Base-by-base conservation (phyloP, 2,329 filamentous ascomycete genomes). In the Xylariaceae sp. region DNA sequence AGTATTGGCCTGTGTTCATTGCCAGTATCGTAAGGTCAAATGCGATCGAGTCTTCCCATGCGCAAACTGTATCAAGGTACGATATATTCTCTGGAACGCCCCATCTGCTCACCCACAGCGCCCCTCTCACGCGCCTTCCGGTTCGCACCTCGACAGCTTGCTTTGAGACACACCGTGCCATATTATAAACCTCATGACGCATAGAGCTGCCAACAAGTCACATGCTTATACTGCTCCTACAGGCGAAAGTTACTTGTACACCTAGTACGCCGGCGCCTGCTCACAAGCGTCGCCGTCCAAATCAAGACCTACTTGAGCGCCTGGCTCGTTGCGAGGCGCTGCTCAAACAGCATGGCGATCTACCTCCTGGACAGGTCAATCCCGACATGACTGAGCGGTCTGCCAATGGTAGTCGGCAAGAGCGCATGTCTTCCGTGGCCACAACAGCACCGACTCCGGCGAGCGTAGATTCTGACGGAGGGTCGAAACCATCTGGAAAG, bases 11-110 rank as follows among this genome's bases (percentile, higher is more conserved):
- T 87, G 83, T 49, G 61, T 79, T 1, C 66, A 73, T 1, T 87
- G 82, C 48, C 79, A 85, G 52, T 78, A 81, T 49, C 74, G 79
- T 37, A 84, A 83, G 54, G 65, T 83, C 29, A 80, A 75, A 45
- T 85, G 81, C 58, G 72, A 82, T 51, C 74, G 76, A 43, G 69
- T 63, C 17, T 73, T 73, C 47, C 80, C 79, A 3, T 85, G 81
- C 51, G 55, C 66, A 2, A 73, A 73, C 39, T 83, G 81, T 50
- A 50, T 65, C 28, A 73, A 66, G 39, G 56, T 66, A 47, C 22
- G 13, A 26, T 11, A 26, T 26, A 11, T 6, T 26, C 22, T 17
- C 19, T 15, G 28, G 9, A n/a, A 4, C 16, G 11, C 3, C 18
- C 19, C 12, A 18, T 30, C 32, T 37, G 24, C 32, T 37, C 37